Evolutionary conservation across 2,329 filamentous ascomycete genomes (phyloP), one percentile per base, ranked within the genome.

Genomic region (Epichloe aotearoae): DNA sequence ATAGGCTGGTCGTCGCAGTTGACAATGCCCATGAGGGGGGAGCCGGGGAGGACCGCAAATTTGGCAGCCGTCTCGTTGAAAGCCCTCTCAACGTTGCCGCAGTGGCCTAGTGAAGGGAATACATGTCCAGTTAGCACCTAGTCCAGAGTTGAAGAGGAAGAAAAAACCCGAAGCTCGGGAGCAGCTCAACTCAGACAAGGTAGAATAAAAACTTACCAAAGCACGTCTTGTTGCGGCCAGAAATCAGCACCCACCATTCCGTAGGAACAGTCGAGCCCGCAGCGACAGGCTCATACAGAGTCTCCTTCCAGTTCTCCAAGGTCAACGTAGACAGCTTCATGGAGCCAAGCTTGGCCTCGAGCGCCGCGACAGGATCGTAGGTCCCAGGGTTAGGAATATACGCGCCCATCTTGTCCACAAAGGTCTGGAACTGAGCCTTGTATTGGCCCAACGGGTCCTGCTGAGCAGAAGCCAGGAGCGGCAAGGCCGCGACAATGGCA

Each of bases 161-260:
- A 45, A 19, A 50, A n/a, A 30, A 4, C 26, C 26, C 26, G 8
- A 30, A 30, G 26, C 26, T 30, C 1, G 26, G 26, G 26, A 10
- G 26, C 26, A 30, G 26, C 8, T 30, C 26, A 30, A 30, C 26
- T 50, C 30, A 37, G 48, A 46, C 19, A 50, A n/a, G 26, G 26
- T 30, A 30, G 26, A 30, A 30, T 26, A 37, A 26, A n/a, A 43
- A 20, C 73, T 52, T 69, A 80, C 78, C 76, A 62, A 76, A 83
- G 71, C 86, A 91, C 34, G 86, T 88, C 71, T 82, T 84, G 73
- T 90, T 89, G 58, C 84, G 74, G 51, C 86, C 86, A 10, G 82
- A 86, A 57, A 88, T 69, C 57, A 86, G 74, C 54, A 91, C 71
- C 73, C 85, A 82, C 84, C 84, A 89, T 68, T 88, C 83, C 67